phyloP scores from a whole-genome alignment of 1,284 basidiomycete genomes.

The Ceratobasidium sp. region DNA sequence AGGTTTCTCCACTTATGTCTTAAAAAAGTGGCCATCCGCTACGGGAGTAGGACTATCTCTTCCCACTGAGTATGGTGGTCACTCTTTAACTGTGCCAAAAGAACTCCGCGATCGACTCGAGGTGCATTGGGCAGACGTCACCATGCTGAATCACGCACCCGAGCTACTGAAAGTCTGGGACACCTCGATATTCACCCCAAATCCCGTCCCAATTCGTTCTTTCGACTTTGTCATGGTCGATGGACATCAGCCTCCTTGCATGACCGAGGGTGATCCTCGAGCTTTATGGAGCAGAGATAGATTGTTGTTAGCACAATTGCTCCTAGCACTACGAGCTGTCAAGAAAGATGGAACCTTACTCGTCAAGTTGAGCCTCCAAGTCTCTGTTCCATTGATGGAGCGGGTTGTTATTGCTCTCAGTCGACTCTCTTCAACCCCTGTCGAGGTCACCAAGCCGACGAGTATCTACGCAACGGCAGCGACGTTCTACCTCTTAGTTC shows the following conservation, averaged over 20 bases:
- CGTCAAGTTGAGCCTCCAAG: constrained; percentile 55
- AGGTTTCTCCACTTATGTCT: constrained; percentile 27
- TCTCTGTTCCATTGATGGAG: constrained; percentile 54
- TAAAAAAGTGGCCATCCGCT: constrained; percentile 17
- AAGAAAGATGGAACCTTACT: constrained; percentile 55
- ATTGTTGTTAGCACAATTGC: constrained; percentile 56
- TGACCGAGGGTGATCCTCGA: constrained; percentile 47
- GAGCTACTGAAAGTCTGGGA: background rate
- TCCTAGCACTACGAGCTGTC: constrained; percentile 56
- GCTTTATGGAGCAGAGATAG: constrained; percentile 50
- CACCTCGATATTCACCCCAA: background rate
- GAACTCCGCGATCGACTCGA: constrained; percentile 1
- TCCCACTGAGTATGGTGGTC: constrained; percentile 33
- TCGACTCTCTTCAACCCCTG: constrained; percentile 23
- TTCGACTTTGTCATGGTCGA: constrained; percentile 58
- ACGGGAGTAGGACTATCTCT: constrained; percentile 38
- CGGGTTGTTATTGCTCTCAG: constrained; percentile 56
- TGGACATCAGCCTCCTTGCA: constrained; percentile 55
- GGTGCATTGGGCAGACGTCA: constrained; percentile 29
- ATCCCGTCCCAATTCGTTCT: constrained; percentile 37
- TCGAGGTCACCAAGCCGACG: constrained; percentile 53
- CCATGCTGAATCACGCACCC: constrained; percentile 24
- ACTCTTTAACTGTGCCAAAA: constrained; percentile 4
- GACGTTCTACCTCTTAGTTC: constrained; percentile 56
- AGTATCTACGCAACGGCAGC: constrained; percentile 53